phyloP scores from a whole-genome alignment of 2,329 filamentous ascomycete genomes.

The Hansfordia pulvinata region DNA sequence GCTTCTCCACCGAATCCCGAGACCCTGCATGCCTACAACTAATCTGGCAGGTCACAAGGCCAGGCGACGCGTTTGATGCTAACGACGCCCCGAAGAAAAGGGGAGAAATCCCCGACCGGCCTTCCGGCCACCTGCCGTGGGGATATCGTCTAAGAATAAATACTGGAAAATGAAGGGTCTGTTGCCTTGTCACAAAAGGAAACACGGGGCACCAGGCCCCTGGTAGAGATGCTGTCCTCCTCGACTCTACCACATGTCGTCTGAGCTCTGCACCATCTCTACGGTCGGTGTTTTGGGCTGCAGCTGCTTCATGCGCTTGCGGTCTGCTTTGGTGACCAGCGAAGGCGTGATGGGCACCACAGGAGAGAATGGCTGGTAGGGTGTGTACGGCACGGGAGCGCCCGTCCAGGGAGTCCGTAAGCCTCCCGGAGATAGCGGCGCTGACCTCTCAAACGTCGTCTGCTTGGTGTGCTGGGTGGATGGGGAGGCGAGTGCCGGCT shows the following conservation, averaged over 20 bases:
- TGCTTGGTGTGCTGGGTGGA: slow-evolving; percentile 42
- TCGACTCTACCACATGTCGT: slow-evolving; percentile 47
- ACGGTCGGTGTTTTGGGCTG: slow-evolving; percentile 49
- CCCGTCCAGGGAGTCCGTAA: slow-evolving; percentile 50
- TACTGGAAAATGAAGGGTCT: no score
- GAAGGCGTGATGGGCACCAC: slow-evolving; percentile 66
- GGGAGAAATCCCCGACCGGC: no score
- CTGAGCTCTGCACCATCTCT: slow-evolving; percentile 45
- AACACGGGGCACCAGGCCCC: no score
- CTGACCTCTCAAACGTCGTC: slow-evolving; percentile 46
- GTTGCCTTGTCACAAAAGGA: no score
- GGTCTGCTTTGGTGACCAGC: slow-evolving; percentile 55
- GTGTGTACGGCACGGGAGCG: slow-evolving; percentile 54
- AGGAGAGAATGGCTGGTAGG: slow-evolving; percentile 69
- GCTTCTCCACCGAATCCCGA: no score
- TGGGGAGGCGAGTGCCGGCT: slow-evolving; percentile 39
- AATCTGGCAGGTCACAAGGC: no score
- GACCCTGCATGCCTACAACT: no score
- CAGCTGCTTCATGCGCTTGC: slow-evolving; percentile 53
- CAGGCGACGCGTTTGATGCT: no score
- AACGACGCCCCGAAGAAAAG: no score
- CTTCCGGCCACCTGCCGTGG: no score
- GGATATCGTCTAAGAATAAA: no score
- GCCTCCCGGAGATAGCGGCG: slow-evolving; percentile 39
- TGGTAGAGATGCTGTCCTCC: no score